Evolutionary conservation across 2,329 filamentous ascomycete species (phyloP).

Genomic region (Metarhizium sp.): DNA sequence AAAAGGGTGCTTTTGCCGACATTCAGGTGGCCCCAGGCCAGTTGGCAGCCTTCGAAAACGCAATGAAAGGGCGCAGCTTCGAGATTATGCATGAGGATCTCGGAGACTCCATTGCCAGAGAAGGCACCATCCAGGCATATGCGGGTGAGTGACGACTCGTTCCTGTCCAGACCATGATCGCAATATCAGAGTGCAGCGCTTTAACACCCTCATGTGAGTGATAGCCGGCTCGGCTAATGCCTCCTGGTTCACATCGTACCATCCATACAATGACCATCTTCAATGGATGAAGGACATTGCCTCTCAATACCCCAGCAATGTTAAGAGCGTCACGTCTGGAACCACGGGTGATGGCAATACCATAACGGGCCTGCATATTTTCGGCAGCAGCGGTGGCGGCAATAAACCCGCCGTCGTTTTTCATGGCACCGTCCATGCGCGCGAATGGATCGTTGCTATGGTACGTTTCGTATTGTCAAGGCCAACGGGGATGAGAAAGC

Average conservation of each 20-base stretch:
- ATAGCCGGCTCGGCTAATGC: conserved; percentile 14
- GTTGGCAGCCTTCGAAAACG: conserved; percentile 23
- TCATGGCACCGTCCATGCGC: conserved; percentile 49
- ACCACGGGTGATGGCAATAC: conserved; percentile 34
- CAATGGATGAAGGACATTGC: conserved; percentile 37
- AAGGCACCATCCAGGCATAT: conserved; percentile 21
- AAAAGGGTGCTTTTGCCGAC: conserved; percentile 26
- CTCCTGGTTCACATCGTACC: conserved; percentile 45
- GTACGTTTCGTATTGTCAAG: conserved; percentile 17
- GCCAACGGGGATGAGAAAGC: fast-evolving
- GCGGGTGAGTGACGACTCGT: conserved; percentile 14
- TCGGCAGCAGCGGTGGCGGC: conserved; percentile 33
- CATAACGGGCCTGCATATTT: conserved; percentile 56
- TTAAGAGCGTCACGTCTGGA: conserved; percentile 40
- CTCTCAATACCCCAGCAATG: conserved; percentile 30
- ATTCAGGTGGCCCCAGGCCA: conserved; percentile 28
- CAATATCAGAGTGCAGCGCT: background rate
- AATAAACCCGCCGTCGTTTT: conserved; percentile 43
- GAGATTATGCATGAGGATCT: conserved; percentile 29
- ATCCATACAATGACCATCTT: conserved; percentile 40
- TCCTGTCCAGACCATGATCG: background rate
- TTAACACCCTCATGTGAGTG: background rate
- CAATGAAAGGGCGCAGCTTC: conserved; percentile 20
- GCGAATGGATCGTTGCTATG: conserved; percentile 51
- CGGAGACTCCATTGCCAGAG: conserved; percentile 26